A percentile compares a stretch with the other conserved stretches of the same genome.
These are phyloP conservation scores for maize (Zea mays) DNA, from an alignment of 176 grass and related monocot species.

Conservation along the genomic window Zm-B73-REFERENCE-NAM-5.0 NC_050098.1:236472001-236472500, in stretches of 20 bases:
- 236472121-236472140: slow-evolving; percentile 6
- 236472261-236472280: slow-evolving; percentile 78
- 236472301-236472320: slow-evolving; percentile 94
- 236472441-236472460: not conserved
- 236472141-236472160: slow-evolving; percentile 11
- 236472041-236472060: not conserved
- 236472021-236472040: not conserved
- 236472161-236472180: not conserved
- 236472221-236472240: slow-evolving; percentile 98
- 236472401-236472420: not conserved
- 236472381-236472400: not conserved
- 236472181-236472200: slow-evolving; percentile 1
- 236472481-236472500: not conserved
- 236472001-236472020: not conserved
- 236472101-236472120: not conserved
- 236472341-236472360: slow-evolving; percentile 69
- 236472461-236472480: not conserved
- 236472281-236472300: slow-evolving; percentile 77
- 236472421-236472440: not conserved
- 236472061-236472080: not conserved
- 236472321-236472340: slow-evolving; percentile 71
- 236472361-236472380: slow-evolving; percentile 87
- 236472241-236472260: slow-evolving; percentile 80
- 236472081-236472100: not conserved
- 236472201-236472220: slow-evolving; percentile 83